Base-by-base conservation (phyloP, 495 filamentous ascomycete genomes). In the Xeromyces bisporus region DNA sequence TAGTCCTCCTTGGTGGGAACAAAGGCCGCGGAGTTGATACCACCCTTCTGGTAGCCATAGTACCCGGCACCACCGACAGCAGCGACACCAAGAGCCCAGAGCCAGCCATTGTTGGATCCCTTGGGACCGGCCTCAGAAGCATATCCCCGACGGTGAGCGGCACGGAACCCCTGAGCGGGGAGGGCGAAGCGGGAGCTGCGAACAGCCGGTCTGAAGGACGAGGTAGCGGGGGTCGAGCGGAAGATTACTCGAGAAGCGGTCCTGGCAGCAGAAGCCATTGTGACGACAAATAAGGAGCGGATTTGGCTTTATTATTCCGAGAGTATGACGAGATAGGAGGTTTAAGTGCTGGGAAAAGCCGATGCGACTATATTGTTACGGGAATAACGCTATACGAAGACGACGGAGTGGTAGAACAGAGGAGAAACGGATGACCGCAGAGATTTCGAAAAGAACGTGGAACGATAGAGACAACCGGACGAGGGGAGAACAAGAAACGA, bases 1-100 rank as follows among this genome's bases (percentile, higher is more conserved):
- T 93, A 97, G 55, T 97, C 85, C 34, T 74, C 74, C 59, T 79
- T 68, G 40, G 68, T 79, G 40, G 86, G 82, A 14, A 58, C 67
- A 57, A 91, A 80, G 37, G 31, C 29, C 32, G 41, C 58, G 33
- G 54, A 53, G 24, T 38, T 51, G 28, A 59, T 46, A 38, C 53
- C 44, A 33, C 73, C 69, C 35, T 67, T 62, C 41, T 61, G 62
- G 65, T 76, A 81, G 51, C 74, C 67, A 54, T 77, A 86, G 44
- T 67, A 77, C 32, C 69, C 78, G 35, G 63, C 74, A 51, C 72
- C 80, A 51, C 62, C 75, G 9, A 65, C 66, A 31, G 65, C 60
- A 29, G 67, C 65, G 28, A 77, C 58, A 39, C 62, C 69, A 41
- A 64, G 5, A 5, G 9, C 67, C 40, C 66, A 66, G 39, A 60